Evolutionary conservation across 352 stramenopile species (phyloP).

Genomic region (Globisporangium cylindrosporum): DNA sequence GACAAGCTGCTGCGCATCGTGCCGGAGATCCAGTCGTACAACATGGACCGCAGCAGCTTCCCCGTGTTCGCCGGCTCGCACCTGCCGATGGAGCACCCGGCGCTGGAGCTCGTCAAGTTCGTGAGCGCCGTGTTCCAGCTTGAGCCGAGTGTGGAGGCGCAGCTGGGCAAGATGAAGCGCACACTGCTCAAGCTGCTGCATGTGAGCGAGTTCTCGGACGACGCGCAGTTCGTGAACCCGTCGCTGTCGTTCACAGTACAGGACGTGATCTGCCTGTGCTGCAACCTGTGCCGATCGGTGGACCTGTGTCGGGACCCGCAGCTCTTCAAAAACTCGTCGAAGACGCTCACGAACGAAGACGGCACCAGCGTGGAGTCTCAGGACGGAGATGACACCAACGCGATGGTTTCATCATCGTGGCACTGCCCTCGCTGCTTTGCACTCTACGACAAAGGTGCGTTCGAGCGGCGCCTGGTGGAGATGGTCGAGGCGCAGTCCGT

Average conservation of each 20-base stretch:
- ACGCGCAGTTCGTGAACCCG: conserved; percentile 92
- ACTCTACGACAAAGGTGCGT: conserved; percentile 85
- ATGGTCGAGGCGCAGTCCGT: conserved; percentile 84
- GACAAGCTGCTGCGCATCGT: conserved; percentile 79
- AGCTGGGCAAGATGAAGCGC: conserved; percentile 90
- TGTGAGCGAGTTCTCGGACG: conserved; percentile 70
- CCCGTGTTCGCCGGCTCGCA: conserved; percentile 85
- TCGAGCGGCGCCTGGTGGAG: conserved; percentile 92
- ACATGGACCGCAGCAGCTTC: conserved; percentile 68
- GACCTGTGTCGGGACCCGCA: conserved; percentile 95
- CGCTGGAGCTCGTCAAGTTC: conserved; percentile 98
- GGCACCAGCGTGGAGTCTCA: conserved; percentile 14
- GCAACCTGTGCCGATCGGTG: conserved; percentile 94
- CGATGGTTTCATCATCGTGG: conserved; percentile 57
- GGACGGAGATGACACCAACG: conserved; percentile 4
- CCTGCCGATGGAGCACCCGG: conserved; percentile 76
- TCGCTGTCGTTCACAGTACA: conserved; percentile 94
- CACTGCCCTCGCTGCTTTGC: conserved; percentile 92
- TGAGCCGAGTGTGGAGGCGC: conserved; percentile 88
- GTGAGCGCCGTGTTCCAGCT: conserved; percentile 92
- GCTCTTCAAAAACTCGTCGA: conserved; percentile 77
- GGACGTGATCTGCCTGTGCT: conserved; percentile 96
- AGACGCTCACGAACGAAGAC: conserved; percentile 22
- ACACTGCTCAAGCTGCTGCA: conserved; percentile 87
- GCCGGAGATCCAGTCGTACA: conserved; percentile 70